Base-by-base conservation (phyloP, 192 early-diverging fungal species). In the Umbelopsis vinacea region DNA sequence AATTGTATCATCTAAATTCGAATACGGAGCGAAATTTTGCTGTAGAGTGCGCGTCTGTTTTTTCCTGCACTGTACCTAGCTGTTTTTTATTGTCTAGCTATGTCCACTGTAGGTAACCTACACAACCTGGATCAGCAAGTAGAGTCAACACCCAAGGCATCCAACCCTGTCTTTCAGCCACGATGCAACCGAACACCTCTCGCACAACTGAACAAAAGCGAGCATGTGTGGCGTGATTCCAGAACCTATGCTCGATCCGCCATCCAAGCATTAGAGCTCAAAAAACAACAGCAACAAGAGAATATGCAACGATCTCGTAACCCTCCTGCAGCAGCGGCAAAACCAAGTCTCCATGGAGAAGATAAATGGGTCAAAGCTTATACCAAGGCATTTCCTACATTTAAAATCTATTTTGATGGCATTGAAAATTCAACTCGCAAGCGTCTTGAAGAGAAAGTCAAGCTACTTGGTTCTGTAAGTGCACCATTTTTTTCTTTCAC, bases 371-470 rank as follows among this genome's bases (percentile, higher is more conserved):
- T 52, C 22, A 48, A 33, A 22, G 69, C 69, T 35, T 70, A 70
- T 5, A 70, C 15, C 5, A 70, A 70, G 26, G 69, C 69, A 50
- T 70, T 70, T 46, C 69, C 69, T 12, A 70, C 47, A 10, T 70
- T 70, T 46, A 70, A 52, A 43, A 46, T 70, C 37, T 70, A 70
- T 33, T 70, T 70, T 54, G 69, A 70, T 50, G 38, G 69, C 46
- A 35, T 70, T 10, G 69, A 70, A 35, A 48, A 70, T 37, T 37
- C 26, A 26, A 63, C 57, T 35, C 57, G 57, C 57, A 29, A 26
- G 14, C 57, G 57, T 26, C 33, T 63, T 14, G 57, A 63, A 63
- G 57, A 63, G 33, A 63, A 63, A 63, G 57, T 63, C 33, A 63
- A 63, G 7, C 8, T 37, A 3, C 57, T 63, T 63, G 57, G 57